Conservation (phyloP, 139 green algal genomes). For the Tetraselmis chui region DNA sequence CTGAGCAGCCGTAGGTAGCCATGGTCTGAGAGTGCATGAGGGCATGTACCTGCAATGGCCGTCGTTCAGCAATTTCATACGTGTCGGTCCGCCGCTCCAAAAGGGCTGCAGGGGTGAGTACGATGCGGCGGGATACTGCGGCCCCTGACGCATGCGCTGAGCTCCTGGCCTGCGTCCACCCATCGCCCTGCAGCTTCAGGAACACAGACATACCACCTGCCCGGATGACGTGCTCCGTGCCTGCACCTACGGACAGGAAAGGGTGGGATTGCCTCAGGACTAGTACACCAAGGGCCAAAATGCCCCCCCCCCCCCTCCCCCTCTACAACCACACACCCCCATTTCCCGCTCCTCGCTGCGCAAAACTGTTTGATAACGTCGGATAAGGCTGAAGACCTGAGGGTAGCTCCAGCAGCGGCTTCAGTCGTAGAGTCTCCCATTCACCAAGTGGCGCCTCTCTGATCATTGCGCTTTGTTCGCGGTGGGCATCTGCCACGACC, state of each 20-base stretch:
- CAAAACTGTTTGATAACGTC: too few species aligned
- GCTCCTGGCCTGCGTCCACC: not conserved
- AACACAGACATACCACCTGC: not conserved
- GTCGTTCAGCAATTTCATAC: constrained; percentile 41
- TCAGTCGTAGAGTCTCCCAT: not conserved
- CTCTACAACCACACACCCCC: too few species aligned
- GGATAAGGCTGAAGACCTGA: too few species aligned
- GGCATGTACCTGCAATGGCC: not conserved
- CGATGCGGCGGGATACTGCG: constrained; percentile 36
- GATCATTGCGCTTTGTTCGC: constrained; percentile 13
- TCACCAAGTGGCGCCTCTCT: not conserved
- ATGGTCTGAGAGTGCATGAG: too few species aligned
- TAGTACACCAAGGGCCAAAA: too few species aligned
- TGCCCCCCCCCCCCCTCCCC: too few species aligned
- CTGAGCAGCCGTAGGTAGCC: too few species aligned
- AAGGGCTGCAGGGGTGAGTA: constrained; percentile 51
- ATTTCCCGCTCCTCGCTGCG: too few species aligned
- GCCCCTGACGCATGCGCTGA: not conserved
- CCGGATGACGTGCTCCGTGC: not conserved
- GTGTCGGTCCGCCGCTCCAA: constrained; percentile 49
- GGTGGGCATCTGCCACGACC: constrained; percentile 23
- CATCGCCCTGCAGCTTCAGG: not conserved
- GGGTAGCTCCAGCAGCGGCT: not conserved
- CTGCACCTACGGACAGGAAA: too few species aligned
- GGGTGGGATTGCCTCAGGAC: too few species aligned